These are phyloP conservation scores for Alternaria burnsii DNA, from an alignment of 2,329 filamentous ascomycete genomes.

Conservation along the genomic window DNA sequence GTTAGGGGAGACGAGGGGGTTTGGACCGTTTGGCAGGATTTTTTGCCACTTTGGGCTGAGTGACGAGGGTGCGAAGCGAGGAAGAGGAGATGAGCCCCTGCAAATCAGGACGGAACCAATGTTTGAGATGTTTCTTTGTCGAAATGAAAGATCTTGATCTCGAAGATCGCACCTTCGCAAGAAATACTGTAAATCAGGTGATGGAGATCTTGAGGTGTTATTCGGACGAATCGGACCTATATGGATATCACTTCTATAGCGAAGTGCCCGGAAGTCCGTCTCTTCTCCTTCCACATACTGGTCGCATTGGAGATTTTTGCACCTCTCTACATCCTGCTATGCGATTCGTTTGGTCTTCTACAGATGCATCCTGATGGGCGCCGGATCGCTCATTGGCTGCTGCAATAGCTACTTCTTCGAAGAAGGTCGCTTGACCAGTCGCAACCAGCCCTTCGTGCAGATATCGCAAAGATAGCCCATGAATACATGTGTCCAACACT, in stretches of 20 bases:
- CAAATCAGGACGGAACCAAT: constrained; percentile 1
- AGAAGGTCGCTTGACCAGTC: background rate
- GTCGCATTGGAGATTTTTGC: background rate
- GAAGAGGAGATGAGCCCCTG: constrained; percentile 9
- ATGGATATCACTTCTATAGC: background rate
- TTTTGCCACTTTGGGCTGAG: constrained; percentile 13
- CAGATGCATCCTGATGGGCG: background rate
- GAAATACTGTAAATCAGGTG: background rate
- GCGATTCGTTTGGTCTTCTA: background rate
- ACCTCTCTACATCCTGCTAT: background rate
- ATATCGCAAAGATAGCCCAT: constrained; percentile 2
- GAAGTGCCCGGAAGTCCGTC: background rate
- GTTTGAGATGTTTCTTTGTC: background rate
- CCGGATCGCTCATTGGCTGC: background rate
- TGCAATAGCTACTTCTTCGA: background rate
- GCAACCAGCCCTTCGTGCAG: background rate
- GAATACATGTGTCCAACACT: background rate
- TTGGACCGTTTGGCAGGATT: background rate
- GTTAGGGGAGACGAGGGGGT: background rate
- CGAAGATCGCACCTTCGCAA: background rate
- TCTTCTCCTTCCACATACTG: background rate
- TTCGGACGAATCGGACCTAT: background rate
- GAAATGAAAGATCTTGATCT: constrained; percentile 2
- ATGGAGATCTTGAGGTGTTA: background rate
- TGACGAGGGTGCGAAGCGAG: constrained; percentile 5